Percentiles rank a stretch among this genome's conserved stretches.
These are phyloP conservation scores for Actinidia arguta DNA, from an alignment of 179 eudicot species.

Conservation along the genomic window DNA sequence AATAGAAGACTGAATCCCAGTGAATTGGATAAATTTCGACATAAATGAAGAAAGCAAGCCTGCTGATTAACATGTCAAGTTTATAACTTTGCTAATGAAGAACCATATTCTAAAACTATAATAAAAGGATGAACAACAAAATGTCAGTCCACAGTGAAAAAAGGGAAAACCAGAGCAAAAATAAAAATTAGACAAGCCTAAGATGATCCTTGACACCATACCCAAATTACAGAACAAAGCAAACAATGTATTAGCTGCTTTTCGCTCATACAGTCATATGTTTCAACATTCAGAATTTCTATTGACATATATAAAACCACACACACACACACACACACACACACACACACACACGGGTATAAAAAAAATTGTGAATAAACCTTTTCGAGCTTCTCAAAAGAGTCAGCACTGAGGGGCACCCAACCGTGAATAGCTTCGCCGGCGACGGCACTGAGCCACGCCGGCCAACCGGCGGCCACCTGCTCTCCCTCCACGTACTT, in stretches of 20 bases:
- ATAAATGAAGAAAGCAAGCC: not conserved
- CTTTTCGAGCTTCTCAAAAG: constrained; percentile 92
- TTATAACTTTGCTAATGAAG: not conserved
- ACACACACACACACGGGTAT: not conserved
- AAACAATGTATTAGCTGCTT: too few relatives aligned
- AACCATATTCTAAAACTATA: too few relatives aligned
- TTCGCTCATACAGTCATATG: too few relatives aligned
- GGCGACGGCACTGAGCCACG: constrained; percentile 95
- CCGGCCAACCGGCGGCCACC: constrained; percentile 98
- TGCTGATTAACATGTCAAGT: not conserved
- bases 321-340: too few relatives aligned
- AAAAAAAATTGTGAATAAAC: constrained; percentile 25
- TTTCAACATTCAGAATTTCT: too few relatives aligned
- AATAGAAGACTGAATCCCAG: not conserved
- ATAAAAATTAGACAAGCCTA: not conserved
- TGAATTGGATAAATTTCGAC: not conserved
- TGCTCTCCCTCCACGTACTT: constrained; percentile 87
- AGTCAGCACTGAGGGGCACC: constrained; percentile 83
- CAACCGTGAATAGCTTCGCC: constrained; percentile 97
- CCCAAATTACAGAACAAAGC: not conserved
- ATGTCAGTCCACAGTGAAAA: not conserved
- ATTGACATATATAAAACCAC: too few relatives aligned
- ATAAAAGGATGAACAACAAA: too few relatives aligned
- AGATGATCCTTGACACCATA: not conserved
- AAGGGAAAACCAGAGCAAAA: not conserved